Evolutionary conservation across 2,329 filamentous ascomycete species (phyloP).

Genomic region (Aspergillus alliaceus): DNA sequence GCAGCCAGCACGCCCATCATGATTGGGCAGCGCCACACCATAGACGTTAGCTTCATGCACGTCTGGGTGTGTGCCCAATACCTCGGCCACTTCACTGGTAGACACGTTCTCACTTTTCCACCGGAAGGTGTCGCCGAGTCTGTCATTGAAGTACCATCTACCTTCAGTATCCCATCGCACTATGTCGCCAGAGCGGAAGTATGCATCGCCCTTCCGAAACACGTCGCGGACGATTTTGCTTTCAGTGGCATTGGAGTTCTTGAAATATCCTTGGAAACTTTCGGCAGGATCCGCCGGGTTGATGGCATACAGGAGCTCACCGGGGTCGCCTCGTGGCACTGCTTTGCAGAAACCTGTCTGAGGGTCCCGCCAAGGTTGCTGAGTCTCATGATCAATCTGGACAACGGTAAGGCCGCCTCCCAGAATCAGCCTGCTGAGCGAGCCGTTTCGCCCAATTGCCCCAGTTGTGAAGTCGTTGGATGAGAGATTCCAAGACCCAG

Average conservation of each 20-base stretch:
- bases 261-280: constrained; percentile 80
- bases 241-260: constrained; percentile 68
- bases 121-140: constrained; percentile 55
- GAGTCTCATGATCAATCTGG: constrained; percentile 69
- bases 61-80: constrained; percentile 64
- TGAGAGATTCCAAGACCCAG: constrained; percentile 70
- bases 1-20: constrained; percentile 82
- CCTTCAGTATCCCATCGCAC: constrained; percentile 70
- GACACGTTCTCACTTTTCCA: constrained; percentile 79
- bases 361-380: constrained; percentile 66
- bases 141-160: constrained; percentile 74
- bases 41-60: constrained; percentile 84
- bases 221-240: constrained; percentile 75
- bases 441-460: constrained; percentile 73
- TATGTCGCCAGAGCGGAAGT: constrained; percentile 82
- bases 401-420: constrained; percentile 59
- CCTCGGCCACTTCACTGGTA: constrained; percentile 77
- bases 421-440: constrained; percentile 58
- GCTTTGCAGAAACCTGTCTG: constrained; percentile 67
- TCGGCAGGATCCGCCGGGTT: constrained; percentile 62
- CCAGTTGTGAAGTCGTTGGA: constrained; percentile 73
- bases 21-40: constrained; percentile 73
- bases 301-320: constrained; percentile 73
- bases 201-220: constrained; percentile 73
- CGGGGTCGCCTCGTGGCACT: constrained; percentile 61